These are phyloP conservation scores for Dactylellina parvicollis DNA, from an alignment of 2,329 filamentous ascomycete genomes.

Conservation along the genomic window DNA sequence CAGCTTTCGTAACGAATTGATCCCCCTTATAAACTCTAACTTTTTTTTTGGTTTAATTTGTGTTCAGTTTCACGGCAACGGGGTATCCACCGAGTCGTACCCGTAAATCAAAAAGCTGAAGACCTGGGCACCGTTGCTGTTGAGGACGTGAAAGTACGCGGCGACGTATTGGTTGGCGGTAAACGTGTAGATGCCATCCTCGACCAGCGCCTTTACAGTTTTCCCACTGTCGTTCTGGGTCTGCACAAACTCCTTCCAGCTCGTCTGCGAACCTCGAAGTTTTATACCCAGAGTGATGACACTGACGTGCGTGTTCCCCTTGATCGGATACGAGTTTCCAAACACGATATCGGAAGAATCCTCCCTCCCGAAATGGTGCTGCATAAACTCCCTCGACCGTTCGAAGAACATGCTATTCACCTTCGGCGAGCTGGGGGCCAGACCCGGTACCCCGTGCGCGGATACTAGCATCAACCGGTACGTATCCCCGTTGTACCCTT, in stretches of 20 bases:
- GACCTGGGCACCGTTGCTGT: background rate
- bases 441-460: slow-evolving; percentile 16
- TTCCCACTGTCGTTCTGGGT: slow-evolving; percentile 17
- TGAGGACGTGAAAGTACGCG: slow-evolving; percentile 29
- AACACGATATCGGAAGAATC: slow-evolving; percentile 46
- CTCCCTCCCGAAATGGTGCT: slow-evolving; percentile 35
- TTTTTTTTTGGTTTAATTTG: background rate
- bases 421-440: slow-evolving; percentile 27
- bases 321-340: slow-evolving; percentile 40
- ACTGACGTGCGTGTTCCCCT: slow-evolving; percentile 22
- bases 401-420: slow-evolving; percentile 42
- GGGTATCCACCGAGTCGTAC: slow-evolving; percentile 35
- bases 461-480: slow-evolving; percentile 43
- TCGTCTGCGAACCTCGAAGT: slow-evolving; percentile 27
- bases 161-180: slow-evolving; percentile 36
- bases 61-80: slow-evolving; percentile 21
- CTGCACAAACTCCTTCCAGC: slow-evolving; percentile 37
- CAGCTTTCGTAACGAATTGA: slow-evolving; percentile 8
- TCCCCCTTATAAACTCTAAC: background rate
- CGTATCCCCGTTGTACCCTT: slow-evolving; percentile 28
- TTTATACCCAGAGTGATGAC: slow-evolving; percentile 43
- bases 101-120: slow-evolving; percentile 47
- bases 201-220: slow-evolving; percentile 22
- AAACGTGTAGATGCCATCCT: slow-evolving; percentile 35
- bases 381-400: slow-evolving; percentile 38